Base-by-base conservation (phyloP, 2,329 filamentous ascomycete species). In the Alternaria sp. region DNA sequence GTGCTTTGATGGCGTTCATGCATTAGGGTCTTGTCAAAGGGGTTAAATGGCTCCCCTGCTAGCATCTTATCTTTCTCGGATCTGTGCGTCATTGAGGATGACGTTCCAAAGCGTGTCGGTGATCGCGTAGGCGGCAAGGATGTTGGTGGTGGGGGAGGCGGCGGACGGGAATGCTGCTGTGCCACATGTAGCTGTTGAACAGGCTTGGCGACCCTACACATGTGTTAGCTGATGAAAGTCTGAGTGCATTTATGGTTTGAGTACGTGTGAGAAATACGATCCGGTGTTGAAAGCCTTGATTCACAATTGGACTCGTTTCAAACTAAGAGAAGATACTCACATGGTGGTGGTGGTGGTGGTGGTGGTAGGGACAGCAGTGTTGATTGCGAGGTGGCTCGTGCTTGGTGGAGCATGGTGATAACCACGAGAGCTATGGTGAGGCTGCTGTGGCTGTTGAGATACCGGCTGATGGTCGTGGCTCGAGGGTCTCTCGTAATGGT, bases 31-130 rank as follows among this genome's bases (percentile, higher is more conserved):
- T 88, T 85, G 72, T 92, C 88, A 63, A 90, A 93, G 6, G 91
- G 91, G 60, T 88, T 88, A 77, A 92, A 98, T n/a, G 87, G 84
- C 39, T 90, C 85, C 11, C 91, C 91, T 31, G 84, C 83, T 14
- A 96, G 81, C 94, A 98, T 98, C 75, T 95, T 92, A 60, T 96
- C 90, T 77, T 95, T 95, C 73, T 97, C 92, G 1, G 88, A 90
- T 60, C 83, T 79, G 69, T 72, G 69, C 66, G 78, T 66, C 66
- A 79, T 66, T 65, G 69, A 49, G 3, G 63, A 63, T 9, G 68
- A 61, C 51, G 57, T 56, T 54, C 67, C 56, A 45, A 68, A 71
- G 44, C 68, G 68, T 11, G 68, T 53, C 33, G 68, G 66, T 49
- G 70, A 68, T 26, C 66, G 71, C n/a, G 53, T 62, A 33, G 67